Conservation (phyloP, 2,329 filamentous ascomycete genomes). For the Cytospora chrysosperma region DNA sequence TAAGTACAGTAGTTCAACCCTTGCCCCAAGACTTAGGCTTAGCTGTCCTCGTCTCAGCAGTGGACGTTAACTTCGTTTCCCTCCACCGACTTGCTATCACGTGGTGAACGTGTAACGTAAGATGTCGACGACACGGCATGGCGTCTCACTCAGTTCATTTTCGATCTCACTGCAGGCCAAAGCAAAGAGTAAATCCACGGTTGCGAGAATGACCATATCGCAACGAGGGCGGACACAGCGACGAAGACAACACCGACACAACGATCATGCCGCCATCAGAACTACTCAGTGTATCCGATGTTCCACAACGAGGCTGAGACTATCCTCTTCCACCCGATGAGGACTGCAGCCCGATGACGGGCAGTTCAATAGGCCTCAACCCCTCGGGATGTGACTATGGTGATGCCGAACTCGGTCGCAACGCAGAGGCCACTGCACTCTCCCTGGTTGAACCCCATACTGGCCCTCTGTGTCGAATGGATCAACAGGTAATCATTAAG, state of each 20-base stretch:
- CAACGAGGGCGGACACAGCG: not conserved
- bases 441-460: too few species aligned
- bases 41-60: not conserved
- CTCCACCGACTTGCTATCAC: not conserved
- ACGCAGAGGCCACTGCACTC: too few species aligned
- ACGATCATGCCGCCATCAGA: not conserved
- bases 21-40: not conserved
- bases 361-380: not conserved
- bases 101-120: too few species aligned
- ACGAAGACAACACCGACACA: too few species aligned
- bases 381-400: not conserved
- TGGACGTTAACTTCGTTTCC: too few species aligned
- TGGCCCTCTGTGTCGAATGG: too few species aligned
- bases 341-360: not conserved
- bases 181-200: not conserved
- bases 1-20: too few species aligned
- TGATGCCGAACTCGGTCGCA: too few species aligned
- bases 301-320: not conserved
- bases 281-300: not conserved
- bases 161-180: not conserved
- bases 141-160: not conserved
- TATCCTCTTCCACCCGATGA: not conserved
- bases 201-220: not conserved
- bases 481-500: too few species aligned
- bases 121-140: not conserved